Evolutionary conservation across 2,329 filamentous ascomycete genomes (phyloP).

Genomic region (Xylariaceae sp.): DNA sequence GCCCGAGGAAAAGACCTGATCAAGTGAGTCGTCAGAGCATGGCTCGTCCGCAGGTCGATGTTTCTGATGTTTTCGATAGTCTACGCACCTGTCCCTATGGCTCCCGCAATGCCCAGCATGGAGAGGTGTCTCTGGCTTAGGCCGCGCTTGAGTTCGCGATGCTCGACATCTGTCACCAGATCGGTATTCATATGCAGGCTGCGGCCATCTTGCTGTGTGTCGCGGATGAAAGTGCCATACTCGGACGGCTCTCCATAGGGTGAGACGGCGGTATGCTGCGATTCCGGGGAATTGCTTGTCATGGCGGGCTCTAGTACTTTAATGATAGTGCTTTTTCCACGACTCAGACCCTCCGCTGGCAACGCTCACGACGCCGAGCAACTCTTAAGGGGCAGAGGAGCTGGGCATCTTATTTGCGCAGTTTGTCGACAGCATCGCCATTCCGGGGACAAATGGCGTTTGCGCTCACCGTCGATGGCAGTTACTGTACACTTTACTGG

Average conservation of each 20-base stretch:
- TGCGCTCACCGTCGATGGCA: too few relatives aligned
- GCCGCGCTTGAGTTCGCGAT: constrained; percentile 46
- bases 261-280: constrained; percentile 6
- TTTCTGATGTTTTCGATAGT: neutral
- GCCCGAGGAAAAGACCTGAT: constrained; percentile 59
- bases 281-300: neutral
- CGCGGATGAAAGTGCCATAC: constrained; percentile 15
- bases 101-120: constrained; percentile 61
- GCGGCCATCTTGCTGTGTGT: constrained; percentile 1
- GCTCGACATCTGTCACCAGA: constrained; percentile 48
- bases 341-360: too few relatives aligned
- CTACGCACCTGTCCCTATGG: constrained; percentile 19
- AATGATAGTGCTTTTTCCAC: too few relatives aligned
- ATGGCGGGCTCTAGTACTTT: too few relatives aligned
- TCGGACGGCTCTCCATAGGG: constrained; percentile 9
- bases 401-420: too few relatives aligned
- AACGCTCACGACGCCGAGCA: too few relatives aligned
- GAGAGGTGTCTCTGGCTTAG: constrained; percentile 57
- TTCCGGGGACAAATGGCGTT: too few relatives aligned
- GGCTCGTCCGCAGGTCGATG: neutral
- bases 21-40: constrained; percentile 39
- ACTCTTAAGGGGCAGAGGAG: too few relatives aligned
- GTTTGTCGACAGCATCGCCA: too few relatives aligned
- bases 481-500: too few relatives aligned
- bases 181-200: constrained; percentile 35